Percentiles rank a stretch among this genome's conserved stretches.
These are phyloP conservation scores for Marchantia polymorpha DNA, from an alignment of 225 moss, liverwort and hornwort genomes.

Conservation along the genomic window DNA sequence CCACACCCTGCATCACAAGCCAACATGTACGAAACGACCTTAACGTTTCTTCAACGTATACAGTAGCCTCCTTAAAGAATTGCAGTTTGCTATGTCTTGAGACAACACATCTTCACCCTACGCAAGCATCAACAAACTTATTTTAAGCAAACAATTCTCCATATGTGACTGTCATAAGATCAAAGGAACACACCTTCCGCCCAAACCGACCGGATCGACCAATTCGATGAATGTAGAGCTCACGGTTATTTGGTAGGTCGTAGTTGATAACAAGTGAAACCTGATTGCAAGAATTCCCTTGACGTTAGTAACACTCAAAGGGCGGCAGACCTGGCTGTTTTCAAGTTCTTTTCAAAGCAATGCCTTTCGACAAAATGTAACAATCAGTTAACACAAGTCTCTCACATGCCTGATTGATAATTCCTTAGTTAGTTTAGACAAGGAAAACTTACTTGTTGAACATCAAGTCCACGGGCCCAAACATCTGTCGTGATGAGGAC, in stretches of 20 bases:
- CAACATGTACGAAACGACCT: neutral
- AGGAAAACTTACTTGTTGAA: constrained; percentile 46
- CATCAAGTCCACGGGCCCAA: constrained; percentile 93
- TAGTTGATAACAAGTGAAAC: constrained; percentile 71
- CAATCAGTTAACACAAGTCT: too few species aligned
- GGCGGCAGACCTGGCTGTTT: too few species aligned
- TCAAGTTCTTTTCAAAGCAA: too few species aligned
- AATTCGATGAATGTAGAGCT: constrained; percentile 88
- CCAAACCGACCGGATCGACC: constrained; percentile 93
- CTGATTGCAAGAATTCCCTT: constrained; percentile 30
- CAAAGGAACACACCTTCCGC: constrained; percentile 52
- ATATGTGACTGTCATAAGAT: neutral
- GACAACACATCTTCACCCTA: neutral
- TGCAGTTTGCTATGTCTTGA: too few species aligned
- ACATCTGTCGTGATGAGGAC: constrained; percentile 92
- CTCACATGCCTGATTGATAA: neutral
- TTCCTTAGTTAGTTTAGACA: neutral
- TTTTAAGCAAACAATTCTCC: neutral
- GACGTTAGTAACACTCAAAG: too few species aligned
- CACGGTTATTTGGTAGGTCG: constrained; percentile 87
- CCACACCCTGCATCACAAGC: constrained; percentile 67
- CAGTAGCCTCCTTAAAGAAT: neutral
- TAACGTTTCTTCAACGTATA: neutral
- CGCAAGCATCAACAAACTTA: too few species aligned
- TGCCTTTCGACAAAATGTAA: too few species aligned